Conservation (phyloP, 208 protist species). For the Leptomonas seymouri region DNA sequence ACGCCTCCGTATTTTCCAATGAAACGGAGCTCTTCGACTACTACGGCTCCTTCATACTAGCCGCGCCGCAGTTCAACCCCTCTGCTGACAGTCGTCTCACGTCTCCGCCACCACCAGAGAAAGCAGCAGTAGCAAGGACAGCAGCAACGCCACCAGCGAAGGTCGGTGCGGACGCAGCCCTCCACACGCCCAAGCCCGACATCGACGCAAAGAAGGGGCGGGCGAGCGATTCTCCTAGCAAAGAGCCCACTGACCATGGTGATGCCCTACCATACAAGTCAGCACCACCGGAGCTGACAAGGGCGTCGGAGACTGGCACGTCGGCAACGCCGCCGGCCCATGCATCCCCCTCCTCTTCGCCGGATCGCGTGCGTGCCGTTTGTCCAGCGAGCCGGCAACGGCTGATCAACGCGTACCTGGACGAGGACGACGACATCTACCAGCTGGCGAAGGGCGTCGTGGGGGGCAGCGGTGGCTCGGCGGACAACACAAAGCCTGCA, state of each 20-base stretch:
- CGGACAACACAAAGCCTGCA: conserved; percentile 1
- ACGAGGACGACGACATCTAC: conserved; percentile 36
- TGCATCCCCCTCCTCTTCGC: background rate
- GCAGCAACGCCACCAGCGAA: background rate
- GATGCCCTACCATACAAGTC: conserved; percentile 1
- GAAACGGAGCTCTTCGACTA: conserved; percentile 18
- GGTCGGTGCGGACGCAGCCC: background rate
- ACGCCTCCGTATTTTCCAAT: conserved; percentile 9
- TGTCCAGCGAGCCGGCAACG: conserved; percentile 15
- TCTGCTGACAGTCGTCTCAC: background rate
- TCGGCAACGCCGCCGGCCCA: background rate
- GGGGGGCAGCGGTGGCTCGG: background rate
- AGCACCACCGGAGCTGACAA: background rate
- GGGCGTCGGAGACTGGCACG: background rate
- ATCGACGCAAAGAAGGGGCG: background rate
- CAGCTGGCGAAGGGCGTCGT: conserved; percentile 2
- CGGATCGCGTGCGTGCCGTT: background rate
- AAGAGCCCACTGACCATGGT: background rate
- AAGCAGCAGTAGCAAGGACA: background rate
- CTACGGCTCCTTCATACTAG: conserved; percentile 21
- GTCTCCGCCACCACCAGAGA: background rate
- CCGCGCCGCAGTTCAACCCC: conserved; percentile 10
- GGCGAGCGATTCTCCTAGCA: background rate
- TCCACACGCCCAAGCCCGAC: background rate
- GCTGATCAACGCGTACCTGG: conserved; percentile 17